phyloP scores from a whole-genome alignment of 176 grass and related monocot species.

The Coix lacrymajobi region DNA sequence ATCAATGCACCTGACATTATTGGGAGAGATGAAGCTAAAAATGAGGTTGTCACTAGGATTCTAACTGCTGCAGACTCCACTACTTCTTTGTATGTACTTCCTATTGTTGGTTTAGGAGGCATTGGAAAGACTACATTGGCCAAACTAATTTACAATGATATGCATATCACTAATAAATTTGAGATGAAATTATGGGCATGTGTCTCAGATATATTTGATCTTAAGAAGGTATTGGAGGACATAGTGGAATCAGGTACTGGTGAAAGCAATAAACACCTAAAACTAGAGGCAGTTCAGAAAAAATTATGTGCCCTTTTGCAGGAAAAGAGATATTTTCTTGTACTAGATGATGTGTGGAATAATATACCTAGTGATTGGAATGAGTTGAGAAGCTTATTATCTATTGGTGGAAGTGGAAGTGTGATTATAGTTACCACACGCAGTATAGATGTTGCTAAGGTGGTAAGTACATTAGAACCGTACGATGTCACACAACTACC shows the following conservation, averaged over 20 bases:
- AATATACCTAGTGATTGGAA: neutral
- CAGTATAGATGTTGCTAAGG: neutral
- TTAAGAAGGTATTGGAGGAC: neutral
- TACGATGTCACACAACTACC: neutral
- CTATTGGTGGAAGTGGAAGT: neutral
- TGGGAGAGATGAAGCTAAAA: neutral
- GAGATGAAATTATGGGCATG: neutral
- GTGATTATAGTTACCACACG: conserved; percentile 1
- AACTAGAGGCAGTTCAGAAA: neutral
- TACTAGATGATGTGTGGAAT: conserved; percentile 5
- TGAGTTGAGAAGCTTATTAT: neutral
- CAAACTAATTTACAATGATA: neutral
- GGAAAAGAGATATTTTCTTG: neutral
- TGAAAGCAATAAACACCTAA: neutral
- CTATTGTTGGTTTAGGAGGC: conserved; percentile 15
- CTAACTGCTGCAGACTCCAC: neutral
- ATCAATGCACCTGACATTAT: neutral
- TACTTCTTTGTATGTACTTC: neutral
- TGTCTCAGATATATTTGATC: neutral
- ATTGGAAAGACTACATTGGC: neutral
- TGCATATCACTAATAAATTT: neutral
- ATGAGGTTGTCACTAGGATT: neutral
- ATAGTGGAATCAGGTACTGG: neutral
- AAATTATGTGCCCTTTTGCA: neutral
- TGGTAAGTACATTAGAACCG: neutral